These are phyloP conservation scores for Davidsoniella virescens DNA, from an alignment of 2,329 filamentous ascomycete genomes.

Conservation along the genomic window DNA sequence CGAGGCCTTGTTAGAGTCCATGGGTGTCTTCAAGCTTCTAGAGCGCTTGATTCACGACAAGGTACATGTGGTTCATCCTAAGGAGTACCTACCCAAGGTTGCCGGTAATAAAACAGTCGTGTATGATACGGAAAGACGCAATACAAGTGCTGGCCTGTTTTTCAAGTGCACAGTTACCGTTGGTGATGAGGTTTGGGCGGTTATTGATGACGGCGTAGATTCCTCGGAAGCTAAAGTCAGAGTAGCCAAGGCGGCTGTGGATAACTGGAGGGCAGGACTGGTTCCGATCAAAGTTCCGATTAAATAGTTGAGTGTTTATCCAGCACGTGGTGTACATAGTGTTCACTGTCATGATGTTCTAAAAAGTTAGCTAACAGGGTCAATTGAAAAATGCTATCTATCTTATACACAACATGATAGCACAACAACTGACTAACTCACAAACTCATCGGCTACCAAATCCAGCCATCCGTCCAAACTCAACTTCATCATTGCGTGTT, in stretches of 20 bases:
- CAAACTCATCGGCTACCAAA: no score
- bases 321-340: no score
- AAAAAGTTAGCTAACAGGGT: no score
- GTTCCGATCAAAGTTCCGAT: no score
- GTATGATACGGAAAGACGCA: conserved; percentile 41
- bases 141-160: conserved; percentile 37
- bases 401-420: no score
- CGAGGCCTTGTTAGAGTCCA: conserved; percentile 37
- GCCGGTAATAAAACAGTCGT: conserved; percentile 19
- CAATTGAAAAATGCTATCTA: no score
- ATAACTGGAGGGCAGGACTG: not conserved
- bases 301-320: no score
- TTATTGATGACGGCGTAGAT: conserved; percentile 29
- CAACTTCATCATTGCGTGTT: no score
- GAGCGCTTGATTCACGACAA: conserved; percentile 40
- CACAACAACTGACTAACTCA: no score
- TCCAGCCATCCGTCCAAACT: no score
- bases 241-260: conserved; percentile 26
- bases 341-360: no score
- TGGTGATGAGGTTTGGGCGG: conserved; percentile 28
- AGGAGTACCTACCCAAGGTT: conserved; percentile 28
- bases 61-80: conserved; percentile 46
- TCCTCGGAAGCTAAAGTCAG: conserved; percentile 36
- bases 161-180: conserved; percentile 34
- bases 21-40: conserved; percentile 51